Base-by-base conservation (phyloP, 2,329 filamentous ascomycete genomes). In the Colletotrichum cereale region DNA sequence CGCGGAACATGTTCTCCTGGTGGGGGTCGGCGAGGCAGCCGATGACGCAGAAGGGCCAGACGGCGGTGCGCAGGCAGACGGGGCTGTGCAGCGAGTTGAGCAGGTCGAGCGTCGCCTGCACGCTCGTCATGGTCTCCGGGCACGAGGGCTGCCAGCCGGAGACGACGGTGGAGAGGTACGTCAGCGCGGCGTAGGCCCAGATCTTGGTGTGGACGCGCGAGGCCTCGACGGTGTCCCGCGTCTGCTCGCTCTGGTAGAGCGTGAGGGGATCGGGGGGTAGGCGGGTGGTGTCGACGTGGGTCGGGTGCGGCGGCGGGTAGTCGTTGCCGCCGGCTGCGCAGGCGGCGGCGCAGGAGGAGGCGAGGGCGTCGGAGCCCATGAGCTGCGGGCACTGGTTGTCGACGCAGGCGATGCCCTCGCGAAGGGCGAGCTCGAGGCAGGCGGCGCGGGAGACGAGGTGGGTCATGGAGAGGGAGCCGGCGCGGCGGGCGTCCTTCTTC, bases 61-160 rank as follows among this genome's bases (percentile, higher is more conserved):
- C 82, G 56, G 84, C 71, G 8, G 81, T 80, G 79, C 40, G 83
- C 4, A 82, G 81, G 78, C 82, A 84, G 10, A 79, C 77, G 12
- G 79, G 74, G 8, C 79, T 77, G 16, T 79, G 76, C 21, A 83
- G 73, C 34, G 79, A 74, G 18, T 75, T 72, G 10, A 86, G 75
- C 61, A 84, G 75, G 14, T 80, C 75, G 71, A 77, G 18, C 73
- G 73, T 7, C 75, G 77, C 24, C 74, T 75, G 52, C 73, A 84
- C 77, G 29, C 78, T 73, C 31, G 74, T 71, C 3, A 79, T 79
- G 2, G 87, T 82, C 62, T 86, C 85, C 0, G 79, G 76, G 57
- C 79, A 82, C 0, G 81, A 80, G 0, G 86, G 85, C 71, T 86
- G 85, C 86, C 86, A 88, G 4, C 86, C 87, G 1, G 81, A 83